Percentiles rank a stretch among this genome's conserved stretches.
phyloP scores from a whole-genome alignment of 2,329 filamentous ascomycete genomes.

The Aspergillus spinulosporus region DNA sequence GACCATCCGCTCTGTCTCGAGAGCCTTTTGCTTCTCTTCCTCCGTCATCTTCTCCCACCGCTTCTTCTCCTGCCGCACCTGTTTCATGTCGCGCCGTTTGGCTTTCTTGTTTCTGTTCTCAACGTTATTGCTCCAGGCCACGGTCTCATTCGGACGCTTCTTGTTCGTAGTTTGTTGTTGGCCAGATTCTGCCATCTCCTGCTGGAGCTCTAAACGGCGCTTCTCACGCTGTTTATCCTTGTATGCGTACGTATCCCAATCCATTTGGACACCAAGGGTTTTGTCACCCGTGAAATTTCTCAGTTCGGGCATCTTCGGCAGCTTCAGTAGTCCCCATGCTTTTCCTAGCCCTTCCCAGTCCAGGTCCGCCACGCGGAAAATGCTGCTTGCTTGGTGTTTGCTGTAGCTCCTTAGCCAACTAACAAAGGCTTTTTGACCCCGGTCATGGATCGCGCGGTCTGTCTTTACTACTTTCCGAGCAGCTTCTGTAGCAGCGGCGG shows the following conservation, averaged over 20 bases:
- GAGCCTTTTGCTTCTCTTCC: conserved; percentile 64
- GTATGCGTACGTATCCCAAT: conserved; percentile 69
- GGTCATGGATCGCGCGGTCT: conserved; percentile 75
- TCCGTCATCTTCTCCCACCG: conserved; percentile 67
- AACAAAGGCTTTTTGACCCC: conserved; percentile 87
- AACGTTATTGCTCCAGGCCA: conserved; percentile 70
- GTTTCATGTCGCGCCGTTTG: conserved; percentile 64
- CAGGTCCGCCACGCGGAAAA: conserved; percentile 78
- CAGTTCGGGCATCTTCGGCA: conserved; percentile 93
- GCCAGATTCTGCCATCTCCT: conserved; percentile 46
- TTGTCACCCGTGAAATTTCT: conserved; percentile 71
- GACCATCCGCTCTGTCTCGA: conserved; percentile 65
- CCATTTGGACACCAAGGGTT: conserved; percentile 55
- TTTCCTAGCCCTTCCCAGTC: conserved; percentile 80
- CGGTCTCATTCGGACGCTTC: conserved; percentile 62
- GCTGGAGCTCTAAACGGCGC: conserved; percentile 59
- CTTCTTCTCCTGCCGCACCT: conserved; percentile 64
- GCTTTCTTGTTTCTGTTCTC: conserved; percentile 65
- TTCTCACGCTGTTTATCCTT: conserved; percentile 71
- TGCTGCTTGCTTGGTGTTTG: conserved; percentile 86
- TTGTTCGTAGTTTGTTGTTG: conserved; percentile 40
- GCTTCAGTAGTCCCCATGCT: conserved; percentile 80
- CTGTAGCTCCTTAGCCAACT: conserved; percentile 90
- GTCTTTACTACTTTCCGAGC: conserved; percentile 60
- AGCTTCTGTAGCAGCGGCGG: conserved; percentile 54